phyloP scores from a whole-genome alignment of 2,329 filamentous ascomycete genomes.

The Aspergillus spinulosporus region DNA sequence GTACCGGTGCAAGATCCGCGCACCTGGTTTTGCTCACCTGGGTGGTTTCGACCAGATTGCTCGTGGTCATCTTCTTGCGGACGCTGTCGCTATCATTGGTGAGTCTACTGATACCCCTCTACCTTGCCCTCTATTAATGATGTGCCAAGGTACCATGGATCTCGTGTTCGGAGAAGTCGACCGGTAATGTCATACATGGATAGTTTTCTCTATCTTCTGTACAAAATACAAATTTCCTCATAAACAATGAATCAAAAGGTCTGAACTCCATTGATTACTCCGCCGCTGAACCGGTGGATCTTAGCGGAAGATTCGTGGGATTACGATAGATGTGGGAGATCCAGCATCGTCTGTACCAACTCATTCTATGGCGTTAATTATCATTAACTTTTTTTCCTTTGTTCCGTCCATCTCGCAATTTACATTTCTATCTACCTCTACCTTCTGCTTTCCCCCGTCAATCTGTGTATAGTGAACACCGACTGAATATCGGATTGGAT shows the following conservation, averaged over 20 bases:
- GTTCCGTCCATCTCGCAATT: conserved; percentile 25
- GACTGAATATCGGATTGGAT: conserved; percentile 12
- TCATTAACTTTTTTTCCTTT: conserved; percentile 27
- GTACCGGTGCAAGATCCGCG: conserved; percentile 96
- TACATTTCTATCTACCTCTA: conserved; percentile 12
- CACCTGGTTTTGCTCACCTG: conserved; percentile 94
- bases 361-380: conserved; percentile 35
- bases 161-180: conserved; percentile 77
- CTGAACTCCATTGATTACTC: conserved; percentile 1
- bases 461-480: conserved; percentile 23
- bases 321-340: conserved; percentile 15
- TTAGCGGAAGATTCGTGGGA: conserved; percentile 6
- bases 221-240: conserved; percentile 16
- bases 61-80: conserved; percentile 88
- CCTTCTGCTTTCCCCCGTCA: conserved; percentile 15
- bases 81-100: conserved; percentile 92
- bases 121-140: conserved; percentile 9
- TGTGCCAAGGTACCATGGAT: conserved; percentile 66
- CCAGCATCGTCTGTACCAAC: conserved; percentile 20
- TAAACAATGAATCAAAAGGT: conserved; percentile 12
- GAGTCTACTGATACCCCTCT: conserved; percentile 29
- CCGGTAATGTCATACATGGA: conserved; percentile 41
- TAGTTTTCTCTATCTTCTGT: conserved; percentile 20
- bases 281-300: neutral
- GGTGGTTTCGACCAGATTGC: conserved; percentile 90